These are phyloP conservation scores for Capsicum rhomboideum DNA, from an alignment of 257 asterid species.

Conservation along the genomic window DNA sequence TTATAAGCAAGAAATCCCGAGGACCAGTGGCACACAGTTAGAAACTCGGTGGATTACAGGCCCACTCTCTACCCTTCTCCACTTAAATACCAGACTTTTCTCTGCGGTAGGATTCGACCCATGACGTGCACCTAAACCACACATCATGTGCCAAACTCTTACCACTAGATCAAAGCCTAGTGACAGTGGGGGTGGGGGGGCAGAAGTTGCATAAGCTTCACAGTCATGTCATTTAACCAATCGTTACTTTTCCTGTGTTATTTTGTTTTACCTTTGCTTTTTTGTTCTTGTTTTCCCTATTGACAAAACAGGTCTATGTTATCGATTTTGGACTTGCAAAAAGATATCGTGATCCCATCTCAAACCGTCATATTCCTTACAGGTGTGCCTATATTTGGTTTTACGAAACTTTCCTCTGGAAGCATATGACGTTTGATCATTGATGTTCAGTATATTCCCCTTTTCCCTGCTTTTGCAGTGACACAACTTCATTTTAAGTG, in stretches of 20 bases:
- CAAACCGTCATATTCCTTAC: conserved; percentile 79
- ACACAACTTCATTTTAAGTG: not conserved
- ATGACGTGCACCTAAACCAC: not conserved
- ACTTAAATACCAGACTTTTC: not conserved
- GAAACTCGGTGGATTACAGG: not conserved
- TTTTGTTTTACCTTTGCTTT: not conserved
- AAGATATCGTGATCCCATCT: conserved; percentile 64
- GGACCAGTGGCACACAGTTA: not conserved
- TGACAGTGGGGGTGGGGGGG: not conserved
- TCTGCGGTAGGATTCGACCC: not conserved
- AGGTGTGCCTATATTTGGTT: conserved; percentile 28
- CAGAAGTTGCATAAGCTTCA: not conserved
- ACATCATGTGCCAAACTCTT: not conserved
- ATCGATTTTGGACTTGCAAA: conserved; percentile 93
- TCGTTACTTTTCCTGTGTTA: not conserved
- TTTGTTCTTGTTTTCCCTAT: not conserved
- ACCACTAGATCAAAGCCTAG: not conserved
- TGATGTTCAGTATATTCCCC: not conserved
- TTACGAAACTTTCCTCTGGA: not conserved
- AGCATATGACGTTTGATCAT: not conserved
- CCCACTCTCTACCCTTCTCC: not conserved
- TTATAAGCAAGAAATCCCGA: not conserved
- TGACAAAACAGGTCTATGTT: conserved; percentile 47
- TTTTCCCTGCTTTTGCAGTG: not conserved
- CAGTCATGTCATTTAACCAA: not conserved